Conservation (phyloP, 305 asterid genomes). For the Caryopteris hybrid region DNA sequence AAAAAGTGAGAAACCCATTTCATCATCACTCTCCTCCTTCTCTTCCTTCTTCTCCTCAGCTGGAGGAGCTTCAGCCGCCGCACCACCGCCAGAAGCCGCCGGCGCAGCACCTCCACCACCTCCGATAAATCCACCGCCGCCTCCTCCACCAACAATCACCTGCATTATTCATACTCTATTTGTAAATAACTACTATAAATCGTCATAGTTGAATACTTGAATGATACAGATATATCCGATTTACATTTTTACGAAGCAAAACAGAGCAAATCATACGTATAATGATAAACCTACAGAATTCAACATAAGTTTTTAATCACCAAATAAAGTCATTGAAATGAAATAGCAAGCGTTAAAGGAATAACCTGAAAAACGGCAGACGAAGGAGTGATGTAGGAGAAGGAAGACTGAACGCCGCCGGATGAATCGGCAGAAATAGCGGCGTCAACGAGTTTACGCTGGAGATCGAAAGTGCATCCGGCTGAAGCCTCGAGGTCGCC, state of each 20-base stretch:
- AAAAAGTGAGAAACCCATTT: constrained; percentile 65
- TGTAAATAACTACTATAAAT: background rate
- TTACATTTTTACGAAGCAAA: too few relatives aligned
- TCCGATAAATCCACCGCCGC: constrained; percentile 43
- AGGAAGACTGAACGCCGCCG: constrained; percentile 69
- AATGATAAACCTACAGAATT: background rate
- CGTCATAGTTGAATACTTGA: too few relatives aligned
- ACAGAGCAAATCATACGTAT: background rate
- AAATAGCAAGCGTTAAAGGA: background rate
- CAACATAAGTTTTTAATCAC: background rate
- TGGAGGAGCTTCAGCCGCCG: constrained; percentile 50
- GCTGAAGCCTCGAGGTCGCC: constrained; percentile 69
- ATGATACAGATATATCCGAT: too few relatives aligned
- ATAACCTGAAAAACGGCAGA: constrained; percentile 74
- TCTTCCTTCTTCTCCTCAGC: constrained; percentile 58
- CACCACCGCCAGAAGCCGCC: constrained; percentile 56
- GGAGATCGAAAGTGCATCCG: constrained; percentile 39
- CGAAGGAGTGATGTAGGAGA: constrained; percentile 47
- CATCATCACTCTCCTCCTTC: constrained; percentile 70
- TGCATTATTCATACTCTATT: constrained; percentile 12
- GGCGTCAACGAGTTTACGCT: constrained; percentile 67
- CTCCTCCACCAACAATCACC: constrained; percentile 70
- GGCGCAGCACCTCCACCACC: constrained; percentile 45
- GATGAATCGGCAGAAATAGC: constrained; percentile 49
- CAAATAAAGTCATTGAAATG: background rate